Conservation (phyloP, 257 asterid genomes). For the Jacaranda mimosifolia region DNA sequence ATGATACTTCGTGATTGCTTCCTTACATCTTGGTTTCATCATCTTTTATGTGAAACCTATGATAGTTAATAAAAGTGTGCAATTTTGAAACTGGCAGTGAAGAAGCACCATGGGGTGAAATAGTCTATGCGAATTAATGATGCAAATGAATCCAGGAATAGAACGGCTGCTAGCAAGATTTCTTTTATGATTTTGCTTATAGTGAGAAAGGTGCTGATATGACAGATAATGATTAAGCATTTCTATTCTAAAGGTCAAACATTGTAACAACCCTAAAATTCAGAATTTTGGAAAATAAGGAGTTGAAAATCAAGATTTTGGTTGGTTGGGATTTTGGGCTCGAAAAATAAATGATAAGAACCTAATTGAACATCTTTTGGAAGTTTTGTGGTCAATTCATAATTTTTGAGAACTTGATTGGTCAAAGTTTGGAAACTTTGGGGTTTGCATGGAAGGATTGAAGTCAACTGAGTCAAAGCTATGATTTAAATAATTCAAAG, state of each 20-base stretch:
- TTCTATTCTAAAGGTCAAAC: background rate
- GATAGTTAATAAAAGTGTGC: slow-evolving; percentile 73
- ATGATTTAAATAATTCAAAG: too few relatives aligned
- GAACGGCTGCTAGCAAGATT: slow-evolving; percentile 88
- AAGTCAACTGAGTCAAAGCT: too few relatives aligned
- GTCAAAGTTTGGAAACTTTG: too few relatives aligned
- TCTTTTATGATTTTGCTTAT: slow-evolving; percentile 97
- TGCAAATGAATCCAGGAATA: slow-evolving; percentile 79
- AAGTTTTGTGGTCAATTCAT: too few relatives aligned
- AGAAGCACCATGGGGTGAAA: slow-evolving; percentile 88
- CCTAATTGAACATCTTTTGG: too few relatives aligned
- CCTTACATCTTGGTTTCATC: slow-evolving; percentile 7
- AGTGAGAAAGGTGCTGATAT: slow-evolving; percentile 99
- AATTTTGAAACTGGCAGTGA: slow-evolving; percentile 85
- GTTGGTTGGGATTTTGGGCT: too few relatives aligned
- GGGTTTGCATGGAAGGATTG: too few relatives aligned
- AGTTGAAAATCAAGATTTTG: too few relatives aligned
- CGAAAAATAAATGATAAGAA: too few relatives aligned
- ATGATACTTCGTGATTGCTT: slow-evolving; percentile 13
- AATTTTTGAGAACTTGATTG: too few relatives aligned
- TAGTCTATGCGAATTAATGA: slow-evolving; percentile 76
- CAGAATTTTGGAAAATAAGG: too few relatives aligned
- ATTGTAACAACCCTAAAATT: too few relatives aligned
- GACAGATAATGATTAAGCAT: slow-evolving; percentile 68
- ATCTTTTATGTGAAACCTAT: slow-evolving; percentile 7